Evolutionary conservation across 2,329 filamentous ascomycete genomes (phyloP), one percentile per base, ranked within the genome.

Genomic region (Teratosphaeria zuluensis): DNA sequence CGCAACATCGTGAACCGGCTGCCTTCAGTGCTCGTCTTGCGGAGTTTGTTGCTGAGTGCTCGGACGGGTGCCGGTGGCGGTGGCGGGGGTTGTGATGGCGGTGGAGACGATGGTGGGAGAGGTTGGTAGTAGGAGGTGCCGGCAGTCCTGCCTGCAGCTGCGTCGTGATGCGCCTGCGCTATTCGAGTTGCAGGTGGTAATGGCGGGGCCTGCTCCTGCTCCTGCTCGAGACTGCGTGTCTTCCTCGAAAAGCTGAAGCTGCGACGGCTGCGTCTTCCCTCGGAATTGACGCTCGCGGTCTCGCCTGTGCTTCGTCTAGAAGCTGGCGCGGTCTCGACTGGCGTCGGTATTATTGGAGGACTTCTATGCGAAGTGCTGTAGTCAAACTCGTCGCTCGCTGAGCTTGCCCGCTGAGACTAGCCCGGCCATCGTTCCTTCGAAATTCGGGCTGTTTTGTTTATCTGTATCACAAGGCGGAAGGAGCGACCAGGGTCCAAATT

Each of bases 1-100:
- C 70, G 66, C 61, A 72, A 60, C 70, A 72, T 72, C 54, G 33
- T 63, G 42, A 48, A 48, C 6, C 33, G 9, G 42, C 16, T 16
- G 28, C 51, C 51, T 7, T 31, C 21, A 7, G 21, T 28, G 51
- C 21, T 28, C 4, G 51, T n/a, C 21, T 53, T 53, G 51, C 51
- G 51, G 1, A 16, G 51, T 31, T 21, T 53, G 19, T n/a, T 53
- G 51, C 28, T 53, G n/a, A 1, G 8, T 11, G 19, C 3, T 8
- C 42, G 42, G n/a, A 19, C 7, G 21, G 42, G 42, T 55, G 56
- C 32, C 46, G 42, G 38, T 21, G 57, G 24, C 46, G 42, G 38
- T 21, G 57, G 24, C 28, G 55, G 51, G 4, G 57, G 14, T 42
- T 24, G 38, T 38, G 54, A n/a, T n/a, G 24, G 19, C 11, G 28